A percentile compares a stretch with the other conserved stretches of the same genome.
phyloP scores from a whole-genome alignment of 108 stramenopile genomes.

The Skeletonema tropicum region DNA sequence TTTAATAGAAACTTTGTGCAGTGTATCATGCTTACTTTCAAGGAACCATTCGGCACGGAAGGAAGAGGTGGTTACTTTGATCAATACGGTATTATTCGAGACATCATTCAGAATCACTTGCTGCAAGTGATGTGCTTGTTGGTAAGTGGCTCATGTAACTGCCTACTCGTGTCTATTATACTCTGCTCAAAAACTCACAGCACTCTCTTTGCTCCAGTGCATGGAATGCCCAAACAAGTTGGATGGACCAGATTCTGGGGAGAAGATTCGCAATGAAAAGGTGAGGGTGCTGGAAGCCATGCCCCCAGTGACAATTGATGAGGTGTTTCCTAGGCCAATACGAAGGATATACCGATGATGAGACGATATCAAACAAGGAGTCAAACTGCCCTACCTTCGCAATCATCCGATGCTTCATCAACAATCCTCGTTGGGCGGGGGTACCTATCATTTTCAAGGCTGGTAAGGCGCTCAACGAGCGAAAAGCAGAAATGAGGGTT shows the following conservation, averaged over 20 bases:
- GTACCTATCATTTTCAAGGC: conserved; percentile 98
- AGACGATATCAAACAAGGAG: conserved; percentile 87
- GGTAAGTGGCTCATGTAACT: neutral
- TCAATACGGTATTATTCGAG: conserved; percentile 94
- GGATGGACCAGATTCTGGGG: conserved; percentile 72
- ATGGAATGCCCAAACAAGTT: conserved; percentile 85
- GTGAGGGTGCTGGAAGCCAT: conserved; percentile 91
- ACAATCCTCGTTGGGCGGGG: conserved; percentile 96
- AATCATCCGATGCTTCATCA: conserved; percentile 79
- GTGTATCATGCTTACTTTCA: conserved; percentile 84
- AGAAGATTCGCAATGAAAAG: conserved; percentile 94
- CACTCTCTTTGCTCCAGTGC: conserved; percentile 8
- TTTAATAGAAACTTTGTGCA: conserved; percentile 80
- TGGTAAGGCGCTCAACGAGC: conserved; percentile 96
- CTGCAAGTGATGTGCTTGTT: conserved; percentile 90
- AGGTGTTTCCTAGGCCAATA: conserved; percentile 95
- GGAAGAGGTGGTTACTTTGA: conserved; percentile 98
- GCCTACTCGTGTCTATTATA: neutral
- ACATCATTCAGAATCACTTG: conserved; percentile 94
- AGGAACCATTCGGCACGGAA: conserved; percentile 88
- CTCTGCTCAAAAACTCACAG: neutral
- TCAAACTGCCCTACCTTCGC: conserved; percentile 94
- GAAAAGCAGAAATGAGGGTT: conserved; percentile 95
- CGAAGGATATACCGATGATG: conserved; percentile 89
- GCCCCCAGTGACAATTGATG: conserved; percentile 72